Base-by-base conservation (phyloP, 495 filamentous ascomycete species). In the Neurospora sp. region DNA sequence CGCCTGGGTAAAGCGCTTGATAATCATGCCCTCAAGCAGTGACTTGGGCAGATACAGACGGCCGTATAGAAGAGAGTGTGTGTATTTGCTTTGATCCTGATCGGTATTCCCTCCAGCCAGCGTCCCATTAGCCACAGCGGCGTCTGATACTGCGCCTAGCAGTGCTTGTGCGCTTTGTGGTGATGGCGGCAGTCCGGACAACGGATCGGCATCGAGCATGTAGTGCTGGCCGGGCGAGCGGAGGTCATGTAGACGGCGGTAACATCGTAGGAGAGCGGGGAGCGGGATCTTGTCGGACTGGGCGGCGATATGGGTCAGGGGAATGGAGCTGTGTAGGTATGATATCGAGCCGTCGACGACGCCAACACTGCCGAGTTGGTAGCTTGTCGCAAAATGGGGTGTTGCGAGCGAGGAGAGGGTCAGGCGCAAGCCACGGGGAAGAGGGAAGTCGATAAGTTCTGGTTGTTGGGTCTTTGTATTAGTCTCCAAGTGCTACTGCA, bases 261-360 rank as follows among this genome's bases (percentile, higher is more conserved):
- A 86, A 18, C 83, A 83, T 61, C 81, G 77, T 37, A 86, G 72
- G 16, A 86, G 80, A n/a, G 82, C 82, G n/a, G 82, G 81, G 1
- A 86, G 75, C 0, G 85, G 81, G 59, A 86, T 85, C 68, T 78
- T 77, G 68, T 85, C 84, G 69, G 84, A 86, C 73, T 82, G 79
- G 20, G 84, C 81, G 37, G 82, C 77, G 47, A 88, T 82, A 39
- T 83, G 79, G 8, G 84, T 79, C 69, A 97, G 85, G 16, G 92
- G 89, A 3, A 94, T 85, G 0, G 93, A 94, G 72, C 92, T 93
- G 84, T 96, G 96, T 27, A 97, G 87, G 80, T 97, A 98, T 39
- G 93, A 96, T 38, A 98, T 86, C 8, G 93, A 96, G 78, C 94
- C 94, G 81, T 97, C 93, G 41, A 98, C 92, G 68, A 96, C 81